Base-by-base conservation (phyloP, 352 stramenopile species). In the Phytophthora ohioensis region DNA sequence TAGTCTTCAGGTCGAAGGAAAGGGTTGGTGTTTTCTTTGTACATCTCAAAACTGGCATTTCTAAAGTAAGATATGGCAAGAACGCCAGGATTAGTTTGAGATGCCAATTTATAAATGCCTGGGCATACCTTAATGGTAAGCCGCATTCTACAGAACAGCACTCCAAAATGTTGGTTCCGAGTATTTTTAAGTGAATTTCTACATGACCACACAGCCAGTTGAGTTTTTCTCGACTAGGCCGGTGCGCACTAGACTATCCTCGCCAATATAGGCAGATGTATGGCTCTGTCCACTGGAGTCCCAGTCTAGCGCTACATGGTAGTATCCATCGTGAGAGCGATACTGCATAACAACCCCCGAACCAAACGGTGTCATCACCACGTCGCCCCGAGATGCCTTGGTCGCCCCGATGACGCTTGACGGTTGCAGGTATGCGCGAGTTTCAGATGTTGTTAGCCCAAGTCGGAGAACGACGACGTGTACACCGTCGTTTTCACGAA, bases 331-430 rank as follows among this genome's bases (percentile, higher is more conserved):
- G 12, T 76, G 41, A 0, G 67, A 68, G 3, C 87, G 84, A 73
- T 90, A 92, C 41, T 74, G 71, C 42, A 94, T 76, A 52, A 96
- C 85, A 21, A 93, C 74, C 31, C 88, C 88, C 15, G 75, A 84
- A 53, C 88, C 88, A 57, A 84, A 96, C 11, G 88, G 87, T 17
- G 88, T 96, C 64, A 77, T 75, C 5, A 96, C 88, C 3, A 93
- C 64, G 56, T 96, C 88, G 5, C 88, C 88, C n/a, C 86, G 81
- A n/a, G 81, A 85, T 5, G 88, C 88, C 34, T 85, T 86, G 48
- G 94, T 81, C 11, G 69, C 43, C n/a, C 83, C 74, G 0, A 78
- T 71, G 32, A 96, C 84, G 42, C 70, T 77, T 9, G 63, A 13
- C 0, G 87, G 82, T 45, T 94, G 84, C 51, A 96, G 59, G 64